Conservation (phyloP, 257 asterid species). For the Fraxinus excelsior region DNA sequence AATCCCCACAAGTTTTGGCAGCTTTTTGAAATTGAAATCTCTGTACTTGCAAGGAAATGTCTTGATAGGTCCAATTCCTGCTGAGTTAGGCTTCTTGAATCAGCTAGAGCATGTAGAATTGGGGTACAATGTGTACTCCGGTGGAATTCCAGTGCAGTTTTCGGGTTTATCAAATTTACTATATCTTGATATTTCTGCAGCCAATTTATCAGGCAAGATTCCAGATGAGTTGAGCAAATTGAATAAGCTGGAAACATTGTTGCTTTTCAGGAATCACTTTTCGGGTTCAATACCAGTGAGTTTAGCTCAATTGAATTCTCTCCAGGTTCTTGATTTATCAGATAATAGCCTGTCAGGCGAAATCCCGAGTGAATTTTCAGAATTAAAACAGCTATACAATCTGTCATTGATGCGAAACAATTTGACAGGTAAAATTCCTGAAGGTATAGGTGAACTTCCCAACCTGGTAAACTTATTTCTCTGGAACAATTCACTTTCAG, state of each 20-base stretch:
- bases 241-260: constrained; percentile 24
- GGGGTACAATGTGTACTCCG: constrained; percentile 39
- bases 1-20: constrained; percentile 67
- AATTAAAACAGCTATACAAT: constrained; percentile 37
- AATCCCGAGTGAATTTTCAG: constrained; percentile 35
- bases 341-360: constrained; percentile 43
- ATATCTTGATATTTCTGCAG: constrained; percentile 42
- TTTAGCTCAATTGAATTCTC: constrained; percentile 25
- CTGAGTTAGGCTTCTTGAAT: constrained; percentile 35
- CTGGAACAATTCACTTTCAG: constrained; percentile 45
- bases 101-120: constrained; percentile 37
- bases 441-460: constrained; percentile 27
- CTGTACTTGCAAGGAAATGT: constrained; percentile 52
- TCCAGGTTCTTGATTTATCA: constrained; percentile 40
- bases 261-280: constrained; percentile 43
- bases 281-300: constrained; percentile 37
- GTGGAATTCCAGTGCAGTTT: constrained; percentile 39
- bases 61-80: constrained; percentile 35
- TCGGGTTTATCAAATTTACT: constrained; percentile 36
- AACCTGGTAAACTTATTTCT: constrained; percentile 38
- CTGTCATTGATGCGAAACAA: constrained; percentile 36
- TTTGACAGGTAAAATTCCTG: constrained; percentile 38
- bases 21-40: constrained; percentile 41
- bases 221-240: constrained; percentile 37
- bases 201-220: constrained; percentile 37